Conservation (phyloP, 805 yeast genomes). For the Pichia scutulata region DNA sequence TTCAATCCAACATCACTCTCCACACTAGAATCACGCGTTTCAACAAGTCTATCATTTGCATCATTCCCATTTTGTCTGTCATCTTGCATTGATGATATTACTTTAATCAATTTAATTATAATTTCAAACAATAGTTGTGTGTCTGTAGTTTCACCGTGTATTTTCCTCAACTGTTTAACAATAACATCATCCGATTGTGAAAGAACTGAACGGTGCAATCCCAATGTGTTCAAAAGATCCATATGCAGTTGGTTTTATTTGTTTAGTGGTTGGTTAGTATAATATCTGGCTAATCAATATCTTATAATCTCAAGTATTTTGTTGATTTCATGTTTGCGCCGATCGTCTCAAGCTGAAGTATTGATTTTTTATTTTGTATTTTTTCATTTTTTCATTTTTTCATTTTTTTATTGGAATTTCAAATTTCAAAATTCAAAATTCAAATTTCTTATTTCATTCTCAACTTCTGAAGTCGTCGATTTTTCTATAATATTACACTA, state of each 20-base stretch:
- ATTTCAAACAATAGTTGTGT: not conserved
- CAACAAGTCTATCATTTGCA: not conserved
- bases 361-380: no score
- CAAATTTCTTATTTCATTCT: not conserved
- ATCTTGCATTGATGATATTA: not conserved
- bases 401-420: no score
- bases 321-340: not conserved
- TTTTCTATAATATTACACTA: no score
- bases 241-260: not conserved
- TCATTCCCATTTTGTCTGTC: not conserved
- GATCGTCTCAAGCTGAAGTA: no score
- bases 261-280: not conserved
- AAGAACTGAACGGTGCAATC: not conserved
- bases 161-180: not conserved
- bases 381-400: no score
- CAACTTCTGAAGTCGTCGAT: not conserved
- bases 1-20: not conserved
- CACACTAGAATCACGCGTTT: not conserved
- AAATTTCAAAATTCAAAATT: no score
- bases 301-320: no score
- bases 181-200: not conserved
- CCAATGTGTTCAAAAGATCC: not conserved
- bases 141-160: not conserved
- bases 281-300: no score
- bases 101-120: not conserved